These are phyloP conservation scores for Cyberlindnera veronae DNA, from an alignment of 805 yeast genomes.

Conservation along the genomic window DNA sequence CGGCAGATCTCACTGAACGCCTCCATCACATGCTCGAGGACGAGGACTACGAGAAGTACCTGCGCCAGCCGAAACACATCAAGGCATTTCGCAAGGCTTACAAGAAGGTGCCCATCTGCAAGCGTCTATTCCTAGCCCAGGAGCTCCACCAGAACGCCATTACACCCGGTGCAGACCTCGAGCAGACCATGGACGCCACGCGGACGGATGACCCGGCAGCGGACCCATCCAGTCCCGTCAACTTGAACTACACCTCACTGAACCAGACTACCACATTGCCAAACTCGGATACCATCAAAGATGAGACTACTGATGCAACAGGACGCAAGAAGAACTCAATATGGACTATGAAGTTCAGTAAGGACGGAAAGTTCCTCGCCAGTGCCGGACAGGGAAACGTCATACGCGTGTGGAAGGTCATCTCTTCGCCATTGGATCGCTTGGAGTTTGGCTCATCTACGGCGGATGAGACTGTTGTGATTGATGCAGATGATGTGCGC, in stretches of 20 bases:
- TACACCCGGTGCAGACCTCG: background rate
- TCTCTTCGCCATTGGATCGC: slow-evolving; percentile 66
- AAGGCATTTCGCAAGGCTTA: slow-evolving; percentile 45
- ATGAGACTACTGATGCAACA: no score
- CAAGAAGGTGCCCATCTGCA: slow-evolving; percentile 42
- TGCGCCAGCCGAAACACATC: slow-evolving; percentile 53
- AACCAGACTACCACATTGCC: no score
- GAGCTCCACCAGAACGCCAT: slow-evolving; percentile 38
- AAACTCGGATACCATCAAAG: no score
- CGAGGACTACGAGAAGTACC: slow-evolving; percentile 38
- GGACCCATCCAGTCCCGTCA: no score
- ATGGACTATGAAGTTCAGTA: slow-evolving; percentile 71
- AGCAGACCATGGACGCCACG: slow-evolving; percentile 1
- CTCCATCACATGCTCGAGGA: slow-evolving; percentile 20
- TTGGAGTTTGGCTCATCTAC: slow-evolving; percentile 5
- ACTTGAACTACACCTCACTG: no score
- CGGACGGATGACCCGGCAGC: slow-evolving; percentile 1
- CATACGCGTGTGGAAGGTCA: slow-evolving; percentile 75
- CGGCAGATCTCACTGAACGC: slow-evolving; percentile 7
- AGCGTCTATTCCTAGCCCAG: slow-evolving; percentile 61
- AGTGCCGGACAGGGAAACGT: slow-evolving; percentile 76
- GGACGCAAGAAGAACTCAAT: no score
- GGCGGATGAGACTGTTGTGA: background rate
- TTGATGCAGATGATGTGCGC: background rate
- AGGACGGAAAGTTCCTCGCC: slow-evolving; percentile 80